A percentile compares a stretch with the other conserved stretches of the same genome.
Conservation (phyloP, 2,329 filamentous ascomycete genomes). For the Metarhizium humberi region DNA sequence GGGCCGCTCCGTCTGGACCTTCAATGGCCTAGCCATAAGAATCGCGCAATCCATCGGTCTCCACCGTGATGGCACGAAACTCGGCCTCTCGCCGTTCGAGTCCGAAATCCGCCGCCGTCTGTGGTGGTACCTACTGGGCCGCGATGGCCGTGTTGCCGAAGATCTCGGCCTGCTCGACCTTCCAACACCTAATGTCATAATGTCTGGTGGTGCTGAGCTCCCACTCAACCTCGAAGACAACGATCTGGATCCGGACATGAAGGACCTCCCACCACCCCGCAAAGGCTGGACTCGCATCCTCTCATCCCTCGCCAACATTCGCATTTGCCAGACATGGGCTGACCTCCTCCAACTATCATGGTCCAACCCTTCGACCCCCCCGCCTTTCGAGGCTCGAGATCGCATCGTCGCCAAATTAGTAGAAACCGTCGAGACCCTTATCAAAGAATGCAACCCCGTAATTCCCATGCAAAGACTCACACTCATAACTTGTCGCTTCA, state of each 20-base stretch:
- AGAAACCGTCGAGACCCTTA: constrained; percentile 22
- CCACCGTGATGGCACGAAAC: constrained; percentile 37
- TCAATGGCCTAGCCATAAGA: constrained; percentile 35
- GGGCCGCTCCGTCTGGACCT: constrained; percentile 26
- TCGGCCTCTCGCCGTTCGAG: constrained; percentile 42
- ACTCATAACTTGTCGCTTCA: constrained; percentile 16
- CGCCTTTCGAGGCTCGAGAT: constrained; percentile 17
- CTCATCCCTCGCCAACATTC: constrained; percentile 42
- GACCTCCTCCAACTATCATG: constrained; percentile 14
- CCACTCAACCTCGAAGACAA: constrained; percentile 48
- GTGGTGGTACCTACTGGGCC: constrained; percentile 43
- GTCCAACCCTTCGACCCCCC: neutral
- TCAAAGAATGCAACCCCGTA: constrained; percentile 37
- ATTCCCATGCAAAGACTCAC: constrained; percentile 33
- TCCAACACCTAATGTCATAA: constrained; percentile 1
- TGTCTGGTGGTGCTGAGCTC: constrained; percentile 33
- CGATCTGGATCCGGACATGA: constrained; percentile 36
- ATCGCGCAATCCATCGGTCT: constrained; percentile 42
- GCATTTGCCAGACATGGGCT: constrained; percentile 27
- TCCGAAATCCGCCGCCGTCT: constrained; percentile 45
- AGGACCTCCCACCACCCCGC: constrained; percentile 22
- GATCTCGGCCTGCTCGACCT: constrained; percentile 37
- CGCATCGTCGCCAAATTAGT: constrained; percentile 27
- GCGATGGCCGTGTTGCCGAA: constrained; percentile 42
- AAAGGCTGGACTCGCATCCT: constrained; percentile 49